A percentile compares a stretch with the other conserved stretches of the same genome.
phyloP scores from a whole-genome alignment of 257 asterid genomes.

The Penstemon barbatus region DNA sequence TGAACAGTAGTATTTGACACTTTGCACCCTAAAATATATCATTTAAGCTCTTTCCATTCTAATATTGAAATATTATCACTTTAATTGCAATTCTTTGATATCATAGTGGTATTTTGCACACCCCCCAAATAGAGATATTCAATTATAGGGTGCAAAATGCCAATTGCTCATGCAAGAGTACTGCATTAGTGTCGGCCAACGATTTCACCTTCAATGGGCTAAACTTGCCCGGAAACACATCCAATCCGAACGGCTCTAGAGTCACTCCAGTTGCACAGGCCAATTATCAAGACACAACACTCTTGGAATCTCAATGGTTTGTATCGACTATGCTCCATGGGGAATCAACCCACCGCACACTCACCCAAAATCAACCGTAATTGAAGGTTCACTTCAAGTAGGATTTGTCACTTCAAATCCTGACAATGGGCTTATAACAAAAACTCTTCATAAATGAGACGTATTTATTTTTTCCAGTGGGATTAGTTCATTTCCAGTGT shows the following conservation, averaged over 20 bases:
- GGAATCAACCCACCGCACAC: conserved; percentile 49
- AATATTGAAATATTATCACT: no score
- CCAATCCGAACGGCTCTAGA: conserved; percentile 34
- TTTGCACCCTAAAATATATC: no score
- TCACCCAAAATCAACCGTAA: conserved; percentile 45
- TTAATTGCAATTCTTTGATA: no score
- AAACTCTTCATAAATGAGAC: conserved; percentile 34
- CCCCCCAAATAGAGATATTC: background rate
- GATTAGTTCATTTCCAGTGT: conserved; percentile 41
- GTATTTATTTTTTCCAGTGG: conserved; percentile 45
- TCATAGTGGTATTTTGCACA: no score
- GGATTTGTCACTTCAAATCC: conserved; percentile 42
- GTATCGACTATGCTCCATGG: conserved; percentile 41
- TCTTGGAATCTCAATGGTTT: conserved; percentile 43
- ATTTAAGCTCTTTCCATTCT: no score
- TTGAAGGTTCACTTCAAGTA: conserved; percentile 35
- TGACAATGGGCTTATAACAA: conserved; percentile 26
- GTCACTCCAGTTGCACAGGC: conserved; percentile 38
- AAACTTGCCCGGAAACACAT: conserved; percentile 37
- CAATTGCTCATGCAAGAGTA: conserved; percentile 31
- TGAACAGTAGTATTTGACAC: no score
- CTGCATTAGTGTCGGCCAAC: conserved; percentile 28
- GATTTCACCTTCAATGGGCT: conserved; percentile 46
- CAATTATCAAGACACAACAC: conserved; percentile 49
- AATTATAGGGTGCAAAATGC: background rate